phyloP scores from a whole-genome alignment of 257 asterid species.

The Nicotiana paniculata region DNA sequence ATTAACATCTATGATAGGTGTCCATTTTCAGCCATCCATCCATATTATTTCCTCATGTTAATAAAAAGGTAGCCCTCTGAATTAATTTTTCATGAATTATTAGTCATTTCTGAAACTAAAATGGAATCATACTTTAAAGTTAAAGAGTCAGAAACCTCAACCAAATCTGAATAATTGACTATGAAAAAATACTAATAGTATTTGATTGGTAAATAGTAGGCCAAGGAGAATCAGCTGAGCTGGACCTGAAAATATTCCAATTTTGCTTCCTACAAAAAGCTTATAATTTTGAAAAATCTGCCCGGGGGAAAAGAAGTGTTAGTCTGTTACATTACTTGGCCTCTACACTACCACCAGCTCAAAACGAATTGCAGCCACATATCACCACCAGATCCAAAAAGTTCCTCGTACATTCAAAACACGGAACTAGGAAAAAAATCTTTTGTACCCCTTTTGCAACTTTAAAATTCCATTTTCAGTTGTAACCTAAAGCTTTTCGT shows the following conservation, averaged over 20 bases:
- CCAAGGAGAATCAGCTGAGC: background rate
- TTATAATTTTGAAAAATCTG: background rate
- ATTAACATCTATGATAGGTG: background rate
- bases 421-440: background rate
- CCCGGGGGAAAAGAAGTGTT: background rate
- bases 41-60: too few relatives aligned
- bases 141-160: too few relatives aligned
- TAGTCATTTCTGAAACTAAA: too few relatives aligned
- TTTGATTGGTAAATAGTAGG: too few relatives aligned
- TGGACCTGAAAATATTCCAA: background rate
- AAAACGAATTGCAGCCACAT: conserved; percentile 30
- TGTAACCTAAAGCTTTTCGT: background rate
- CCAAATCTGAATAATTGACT: too few relatives aligned
- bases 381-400: background rate
- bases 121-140: too few relatives aligned
- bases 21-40: background rate
- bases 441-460: background rate
- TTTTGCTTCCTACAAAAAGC: background rate
- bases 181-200: too few relatives aligned
- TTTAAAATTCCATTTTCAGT: background rate
- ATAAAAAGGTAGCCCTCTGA: too few relatives aligned
- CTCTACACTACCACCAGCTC: conserved; percentile 32
- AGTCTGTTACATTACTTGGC: conserved; percentile 11
- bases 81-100: too few relatives aligned
- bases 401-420: background rate